Evolutionary conservation across 345 rosid species (phyloP), one percentile per base, ranked within the genome.

Genomic region (Hypericum androsaemum): DNA sequence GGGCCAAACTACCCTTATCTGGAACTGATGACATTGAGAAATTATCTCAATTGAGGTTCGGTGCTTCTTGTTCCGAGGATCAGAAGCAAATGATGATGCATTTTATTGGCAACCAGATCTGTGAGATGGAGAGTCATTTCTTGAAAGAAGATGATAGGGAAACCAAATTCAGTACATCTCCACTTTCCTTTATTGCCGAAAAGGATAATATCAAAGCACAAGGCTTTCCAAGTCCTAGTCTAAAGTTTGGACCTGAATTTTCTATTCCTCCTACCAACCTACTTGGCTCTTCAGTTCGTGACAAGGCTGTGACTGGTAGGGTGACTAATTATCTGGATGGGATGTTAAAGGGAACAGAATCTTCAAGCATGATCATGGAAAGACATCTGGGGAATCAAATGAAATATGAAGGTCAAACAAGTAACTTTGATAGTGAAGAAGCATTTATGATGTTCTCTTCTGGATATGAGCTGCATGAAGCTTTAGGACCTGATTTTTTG

Each of bases 391-490:
- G 66, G 60, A 52, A 61, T 43, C 67, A 57, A 47, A 42, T 53
- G 53, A 69, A 67, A 66, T 62, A 44, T 61, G 71, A 67, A 61
- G 60, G 51, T 40, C 68, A 64, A 52, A 65, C 77, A 56, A 64
- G 65, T 68, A 65, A 59, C 37, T 44, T 63, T 32, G 75, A 70
- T 47, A 54, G 61, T 40, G 53, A 73, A 17, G 60, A 62, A 46
- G 16, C 71, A 39, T 67, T 77, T 50, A 74, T 73, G 28, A 80
- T 76, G 74, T 71, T 80, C 61, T 77, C 78, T 41, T 75, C 84
- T 61, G 89, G 78, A 47, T 78, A 71, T 17, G 94, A 89, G 79
- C 80, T 89, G 62, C 78, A 74, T 53, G 94, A 86, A 78, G 97
- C 81, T 28, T 78, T 89, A 37, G 95, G 97, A 54, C 83, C 90